phyloP scores from a whole-genome alignment of 306 rosid species.

The Erythrophleum fordii region DNA sequence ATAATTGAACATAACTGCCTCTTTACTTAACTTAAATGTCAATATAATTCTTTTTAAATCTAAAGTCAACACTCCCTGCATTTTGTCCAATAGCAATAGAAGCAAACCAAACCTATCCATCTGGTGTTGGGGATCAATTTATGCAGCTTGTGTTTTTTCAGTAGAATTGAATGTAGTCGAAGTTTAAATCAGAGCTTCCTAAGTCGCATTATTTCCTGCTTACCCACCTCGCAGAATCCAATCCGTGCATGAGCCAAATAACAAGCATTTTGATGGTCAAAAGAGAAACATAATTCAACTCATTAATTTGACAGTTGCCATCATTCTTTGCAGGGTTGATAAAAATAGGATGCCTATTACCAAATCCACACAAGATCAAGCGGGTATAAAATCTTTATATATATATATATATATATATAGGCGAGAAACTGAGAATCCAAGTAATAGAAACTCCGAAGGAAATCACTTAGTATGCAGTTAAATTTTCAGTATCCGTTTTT shows the following conservation, averaged over 20 bases:
- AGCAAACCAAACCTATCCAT: constrained; percentile 13
- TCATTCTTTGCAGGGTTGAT: not conserved
- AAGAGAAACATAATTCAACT: constrained; percentile 10
- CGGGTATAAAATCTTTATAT: constrained; percentile 6
- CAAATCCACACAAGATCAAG: constrained; percentile 13
- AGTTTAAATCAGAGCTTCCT: constrained; percentile 8
- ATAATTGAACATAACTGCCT: not conserved
- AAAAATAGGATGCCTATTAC: not conserved
- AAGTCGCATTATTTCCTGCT: constrained; percentile 5
- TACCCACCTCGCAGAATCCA: constrained; percentile 9
- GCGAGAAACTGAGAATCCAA: not conserved
- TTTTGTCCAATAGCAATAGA: not conserved
- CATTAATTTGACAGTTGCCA: not conserved
- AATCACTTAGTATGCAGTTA: not conserved
- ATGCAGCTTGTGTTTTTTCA: not conserved
- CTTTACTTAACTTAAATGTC: constrained; percentile 30
- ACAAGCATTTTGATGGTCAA: not conserved
- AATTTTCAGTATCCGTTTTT: not conserved
- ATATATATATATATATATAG: not conserved
- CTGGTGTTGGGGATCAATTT: not conserved
- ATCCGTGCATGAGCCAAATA: not conserved
- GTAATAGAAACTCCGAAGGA: not conserved
- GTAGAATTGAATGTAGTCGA: constrained; percentile 9
- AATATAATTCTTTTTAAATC: constrained; percentile 7
- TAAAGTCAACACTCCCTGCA: not conserved